Evolutionary conservation across 768 basidiomycete species (phyloP), one percentile per base, ranked within the genome.

Genomic region (Pleurotus tuoliensis): DNA sequence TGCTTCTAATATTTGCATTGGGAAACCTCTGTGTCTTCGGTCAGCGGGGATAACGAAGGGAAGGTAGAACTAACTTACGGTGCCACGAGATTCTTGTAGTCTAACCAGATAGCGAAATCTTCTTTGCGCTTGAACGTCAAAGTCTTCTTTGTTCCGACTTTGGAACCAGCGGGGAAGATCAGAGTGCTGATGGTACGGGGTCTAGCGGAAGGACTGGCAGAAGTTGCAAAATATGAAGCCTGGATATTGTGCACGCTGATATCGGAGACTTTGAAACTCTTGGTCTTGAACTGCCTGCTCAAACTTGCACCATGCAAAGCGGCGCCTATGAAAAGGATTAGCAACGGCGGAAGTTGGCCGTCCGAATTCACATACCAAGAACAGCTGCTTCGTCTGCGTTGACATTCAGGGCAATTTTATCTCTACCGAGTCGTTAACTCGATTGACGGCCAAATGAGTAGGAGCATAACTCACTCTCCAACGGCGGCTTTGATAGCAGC

Each of bases 321-420:
- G 20, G 96, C 94, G 43, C 88, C 84, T 77, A 46, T 6, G n/a
- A 27, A 13, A 13, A 48, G 30, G 30, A 34, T 34, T 9, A 34
- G 8, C 30, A 34, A 2, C 2, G 30, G 30, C 3, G 30, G 8
- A 9, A 11, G 30, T 9, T 34, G 9, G 30, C 11, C 30, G 30
- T 34, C 30, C 55, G 7, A 52, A 20, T 27, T 13, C 44, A 48
- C 62, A 18, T 68, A 78, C 89, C 94, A 44, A 99, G 82, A 16
- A 98, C 96, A 22, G 90, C 91, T 0, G 94, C 92, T 73, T 99
- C 97, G 67, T 98, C 97, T 0, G 96, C 88, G 68, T 99, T 98
- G 59, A 99, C 92, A 62, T 98, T 98, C 66, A 88, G 79, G 4
- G 96, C 92, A 56, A 98, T 88, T 71, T 91, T 92, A 52, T 87